Percentiles rank a stretch among this genome's conserved stretches.
Evolutionary conservation across 1,284 basidiomycete species (phyloP).

Genomic region (Laetiporus sulphureus): DNA sequence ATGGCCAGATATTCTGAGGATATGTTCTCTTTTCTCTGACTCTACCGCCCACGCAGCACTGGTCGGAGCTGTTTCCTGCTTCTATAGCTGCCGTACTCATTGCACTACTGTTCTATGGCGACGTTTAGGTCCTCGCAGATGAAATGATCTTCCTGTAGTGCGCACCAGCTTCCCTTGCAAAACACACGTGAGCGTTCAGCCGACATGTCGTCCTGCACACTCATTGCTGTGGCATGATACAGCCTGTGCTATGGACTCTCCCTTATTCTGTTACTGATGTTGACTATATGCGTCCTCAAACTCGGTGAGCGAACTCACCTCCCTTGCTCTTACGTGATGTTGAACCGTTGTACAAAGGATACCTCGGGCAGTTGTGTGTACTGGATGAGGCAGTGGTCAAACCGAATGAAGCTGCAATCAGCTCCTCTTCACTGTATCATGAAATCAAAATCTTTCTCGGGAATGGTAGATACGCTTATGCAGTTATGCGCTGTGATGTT

Average conservation of each 20-base stretch:
- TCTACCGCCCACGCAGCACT: no score
- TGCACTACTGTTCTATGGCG: slow-evolving; percentile 42
- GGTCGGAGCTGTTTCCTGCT: no score
- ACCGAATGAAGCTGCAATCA: slow-evolving; percentile 24
- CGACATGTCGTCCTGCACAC: slow-evolving; percentile 39
- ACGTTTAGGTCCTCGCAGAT: slow-evolving; percentile 37
- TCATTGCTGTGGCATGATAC: slow-evolving; percentile 31
- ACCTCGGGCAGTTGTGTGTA: no score
- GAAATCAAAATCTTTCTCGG: slow-evolving; percentile 21
- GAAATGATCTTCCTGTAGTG: slow-evolving; percentile 42
- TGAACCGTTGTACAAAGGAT: no score
- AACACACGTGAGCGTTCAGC: slow-evolving; percentile 38
- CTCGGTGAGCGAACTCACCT: no score
- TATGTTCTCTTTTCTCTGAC: no score
- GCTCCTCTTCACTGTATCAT: slow-evolving; percentile 21
- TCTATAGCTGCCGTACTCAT: slow-evolving; percentile 23
- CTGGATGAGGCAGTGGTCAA: no score
- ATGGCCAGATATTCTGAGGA: slow-evolving; percentile 5
- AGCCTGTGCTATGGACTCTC: no score
- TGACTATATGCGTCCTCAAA: no score
- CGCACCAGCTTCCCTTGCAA: slow-evolving; percentile 32
- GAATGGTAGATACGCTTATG: slow-evolving; percentile 25
- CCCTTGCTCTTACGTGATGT: no score
- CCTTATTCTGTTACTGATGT: no score
- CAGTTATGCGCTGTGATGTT: slow-evolving; percentile 23